Base-by-base conservation (phyloP, 2,329 filamentous ascomycete species). In the Atkinsonella texensis region DNA sequence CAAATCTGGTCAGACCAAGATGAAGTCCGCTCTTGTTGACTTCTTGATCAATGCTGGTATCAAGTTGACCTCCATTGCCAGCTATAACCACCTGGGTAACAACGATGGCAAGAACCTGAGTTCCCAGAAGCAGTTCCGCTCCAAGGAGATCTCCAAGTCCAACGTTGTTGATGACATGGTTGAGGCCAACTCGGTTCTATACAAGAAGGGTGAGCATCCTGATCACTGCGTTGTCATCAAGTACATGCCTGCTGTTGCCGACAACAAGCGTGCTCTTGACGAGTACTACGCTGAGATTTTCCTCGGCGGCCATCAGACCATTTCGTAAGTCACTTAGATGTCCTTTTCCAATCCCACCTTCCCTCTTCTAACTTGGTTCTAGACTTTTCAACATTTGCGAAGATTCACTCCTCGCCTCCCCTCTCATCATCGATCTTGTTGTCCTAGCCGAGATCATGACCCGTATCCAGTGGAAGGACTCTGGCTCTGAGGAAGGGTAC, bases 141-240 rank as follows among this genome's bases (percentile, higher is more conserved):
- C 89, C 72, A 98, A 98, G 81, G 93, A 98, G 74, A 98, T 98
- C 61, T 95, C 88, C 73, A 98, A 98, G 79, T 95, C 89, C 63
- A 98, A 96, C 68, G 93, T 98, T 12, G 93, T 98, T 52, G 93
- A 98, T 67, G 93, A 98, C 75, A 98, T 98, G 93, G 93, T 98
- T 54, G 90, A 89, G 64, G 91, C 93, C 64, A 98, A 98, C 75
- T 76, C 73, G 48, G 83, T 97, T 48, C 79, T 98, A 52, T 98
- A 98, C 77, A 82, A 85, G 71, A 76, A 87, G 63, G 89, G 84
- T 60, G 93, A 98, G 74, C 90, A 97, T 70, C 93, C 93, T 2
- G 90, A 98, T 68, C 93, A 98, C 76, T 94, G 88, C 54, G 93
- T 98, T 54, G 93, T 98, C 61, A 98, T 98, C 83, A 98, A 98